Evolutionary conservation across 2,329 filamentous ascomycete genomes (phyloP).

Genomic region (Atkinsonella texensis): DNA sequence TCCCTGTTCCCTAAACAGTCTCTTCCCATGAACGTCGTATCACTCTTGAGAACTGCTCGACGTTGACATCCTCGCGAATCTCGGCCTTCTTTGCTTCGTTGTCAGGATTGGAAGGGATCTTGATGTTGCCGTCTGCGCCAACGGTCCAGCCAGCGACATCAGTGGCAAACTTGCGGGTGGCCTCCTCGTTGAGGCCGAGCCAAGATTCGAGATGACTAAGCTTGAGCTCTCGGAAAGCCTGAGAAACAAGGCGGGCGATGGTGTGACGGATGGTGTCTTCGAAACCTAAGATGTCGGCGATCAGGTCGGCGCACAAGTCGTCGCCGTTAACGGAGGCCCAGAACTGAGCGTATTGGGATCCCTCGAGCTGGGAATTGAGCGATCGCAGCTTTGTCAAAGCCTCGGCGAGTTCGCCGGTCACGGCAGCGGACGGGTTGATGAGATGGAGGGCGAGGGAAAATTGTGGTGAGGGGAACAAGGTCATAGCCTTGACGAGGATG

Average conservation of each 20-base stretch:
- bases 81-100: constrained; percentile 95
- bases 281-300: constrained; percentile 88
- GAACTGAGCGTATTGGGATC: constrained; percentile 82
- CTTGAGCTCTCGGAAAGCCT: constrained; percentile 64
- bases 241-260: constrained; percentile 78
- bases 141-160: constrained; percentile 83
- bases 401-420: constrained; percentile 67
- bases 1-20: constrained; percentile 15
- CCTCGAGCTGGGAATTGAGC: constrained; percentile 79
- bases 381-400: constrained; percentile 77
- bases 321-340: constrained; percentile 89
- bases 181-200: constrained; percentile 59
- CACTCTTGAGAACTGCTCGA: constrained; percentile 73
- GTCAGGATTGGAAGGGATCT: constrained; percentile 85
- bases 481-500: constrained; percentile 95
- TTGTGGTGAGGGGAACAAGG: constrained; percentile 91
- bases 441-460: constrained; percentile 92
- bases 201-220: constrained; percentile 58
- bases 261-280: constrained; percentile 86
- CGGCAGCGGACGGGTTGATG: constrained; percentile 65
- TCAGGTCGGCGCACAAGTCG: constrained; percentile 89
- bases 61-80: constrained; percentile 88
- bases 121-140: constrained; percentile 51
- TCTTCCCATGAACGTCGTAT: constrained; percentile 81
- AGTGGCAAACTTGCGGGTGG: constrained; percentile 64